Evolutionary conservation across 768 basidiomycete genomes (phyloP).

Genomic region (Tubosaeta brunneosetosa): DNA sequence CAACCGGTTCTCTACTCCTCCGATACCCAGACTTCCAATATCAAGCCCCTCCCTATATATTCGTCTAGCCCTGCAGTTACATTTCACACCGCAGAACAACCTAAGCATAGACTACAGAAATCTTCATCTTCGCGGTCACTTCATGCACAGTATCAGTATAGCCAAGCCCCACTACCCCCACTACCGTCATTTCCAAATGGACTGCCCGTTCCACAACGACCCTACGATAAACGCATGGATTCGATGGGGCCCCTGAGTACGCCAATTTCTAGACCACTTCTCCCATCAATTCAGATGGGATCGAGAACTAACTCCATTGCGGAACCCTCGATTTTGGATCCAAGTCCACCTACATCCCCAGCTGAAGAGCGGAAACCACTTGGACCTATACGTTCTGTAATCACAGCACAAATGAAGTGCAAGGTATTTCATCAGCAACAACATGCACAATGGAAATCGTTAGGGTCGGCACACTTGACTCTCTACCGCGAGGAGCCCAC

Average conservation of each 20-base stretch:
- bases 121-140: constrained; percentile 59
- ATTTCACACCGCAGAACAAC: constrained; percentile 45
- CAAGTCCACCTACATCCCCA: constrained; percentile 85
- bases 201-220: constrained; percentile 28
- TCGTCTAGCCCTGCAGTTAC: constrained; percentile 8
- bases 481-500: constrained; percentile 82
- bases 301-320: constrained; percentile 49
- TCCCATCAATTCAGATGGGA: constrained; percentile 59
- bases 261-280: constrained; percentile 45
- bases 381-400: constrained; percentile 70
- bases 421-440: constrained; percentile 95
- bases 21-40: constrained; percentile 3
- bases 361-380: constrained; percentile 47
- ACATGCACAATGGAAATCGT: constrained; percentile 96
- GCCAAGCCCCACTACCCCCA: constrained; percentile 32
- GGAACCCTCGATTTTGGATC: constrained; percentile 54
- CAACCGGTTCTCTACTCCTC: constrained; percentile 10
- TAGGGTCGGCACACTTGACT: constrained; percentile 83
- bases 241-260: constrained; percentile 26
- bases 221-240: constrained; percentile 16
- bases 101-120: constrained; percentile 39
- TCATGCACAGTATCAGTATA: constrained; percentile 46
- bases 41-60: constrained; percentile 8
- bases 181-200: constrained; percentile 35
- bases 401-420: constrained; percentile 94